Evolutionary conservation across 495 filamentous ascomycete species (phyloP).

Genomic region (Hypoxylon rickii): DNA sequence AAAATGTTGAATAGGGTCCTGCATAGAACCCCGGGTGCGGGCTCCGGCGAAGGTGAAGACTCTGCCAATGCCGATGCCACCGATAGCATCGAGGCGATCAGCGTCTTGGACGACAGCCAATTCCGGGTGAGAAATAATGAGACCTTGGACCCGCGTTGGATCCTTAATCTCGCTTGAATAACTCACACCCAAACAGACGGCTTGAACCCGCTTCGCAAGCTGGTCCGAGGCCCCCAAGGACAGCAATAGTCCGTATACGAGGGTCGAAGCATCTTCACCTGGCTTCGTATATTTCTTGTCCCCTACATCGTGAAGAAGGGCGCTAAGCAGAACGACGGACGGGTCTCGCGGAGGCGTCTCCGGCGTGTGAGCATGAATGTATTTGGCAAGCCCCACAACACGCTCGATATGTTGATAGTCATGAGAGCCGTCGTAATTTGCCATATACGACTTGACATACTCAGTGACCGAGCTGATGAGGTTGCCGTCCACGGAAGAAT

Average conservation of each 20-base stretch:
- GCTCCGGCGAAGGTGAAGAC: slow-evolving; percentile 78
- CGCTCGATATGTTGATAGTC: slow-evolving; percentile 82
- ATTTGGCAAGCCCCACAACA: slow-evolving; percentile 71
- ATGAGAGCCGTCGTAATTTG: slow-evolving; percentile 81
- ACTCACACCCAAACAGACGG: slow-evolving; percentile 72
- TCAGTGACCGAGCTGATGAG: slow-evolving; percentile 55
- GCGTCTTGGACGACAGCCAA: slow-evolving; percentile 88
- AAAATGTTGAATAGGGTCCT: slow-evolving; percentile 72
- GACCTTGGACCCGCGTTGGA: slow-evolving; percentile 51
- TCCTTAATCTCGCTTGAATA: slow-evolving; percentile 74
- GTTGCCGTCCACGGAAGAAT: slow-evolving; percentile 39
- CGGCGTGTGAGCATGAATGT: slow-evolving; percentile 55
- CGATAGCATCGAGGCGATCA: slow-evolving; percentile 86
- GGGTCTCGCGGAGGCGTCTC: slow-evolving; percentile 49
- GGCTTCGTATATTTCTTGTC: slow-evolving; percentile 77
- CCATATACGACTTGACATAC: slow-evolving; percentile 75
- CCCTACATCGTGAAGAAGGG: slow-evolving; percentile 84
- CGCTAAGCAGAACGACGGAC: slow-evolving; percentile 68
- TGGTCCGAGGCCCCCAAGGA: slow-evolving; percentile 54
- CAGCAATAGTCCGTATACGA: slow-evolving; percentile 64
- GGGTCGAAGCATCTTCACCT: slow-evolving; percentile 54
- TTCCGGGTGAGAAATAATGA: slow-evolving; percentile 68
- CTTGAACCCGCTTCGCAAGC: slow-evolving; percentile 68
- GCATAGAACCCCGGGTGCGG: slow-evolving; percentile 58
- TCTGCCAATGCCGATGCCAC: slow-evolving; percentile 79